Base-by-base conservation (phyloP, 1,284 basidiomycete species). In the Singerocomus inundabilis region DNA sequence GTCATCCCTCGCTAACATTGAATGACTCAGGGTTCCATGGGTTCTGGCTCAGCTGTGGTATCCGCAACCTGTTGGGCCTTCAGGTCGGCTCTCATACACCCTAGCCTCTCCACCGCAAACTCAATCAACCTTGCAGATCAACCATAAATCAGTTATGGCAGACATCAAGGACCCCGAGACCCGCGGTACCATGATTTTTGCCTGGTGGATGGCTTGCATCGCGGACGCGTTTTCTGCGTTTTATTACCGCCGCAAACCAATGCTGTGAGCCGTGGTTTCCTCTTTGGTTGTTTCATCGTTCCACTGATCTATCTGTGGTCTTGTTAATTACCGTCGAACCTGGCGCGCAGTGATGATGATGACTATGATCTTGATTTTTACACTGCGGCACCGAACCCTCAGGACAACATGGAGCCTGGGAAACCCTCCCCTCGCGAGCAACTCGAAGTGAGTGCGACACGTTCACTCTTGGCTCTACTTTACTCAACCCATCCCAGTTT, bases 291-390 rank as follows among this genome's bases (percentile, higher is more conserved):
- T 46, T 34, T 42, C 44, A 35, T 36, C 26, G 33, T 35, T 34
- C 40, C 32, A 59, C 76, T 79, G 63, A 72, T 72, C 25, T 71
- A 71, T 51, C 68, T 74, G 41, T 74, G 75, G 56, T 75, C 77
- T 35, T 41, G 30, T 58, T 61, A 62, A 61, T 64, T 51, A 52
- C 59, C 53, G 77, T 53, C 38, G 24, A 7, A 44, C 48, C 35
- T 44, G 40, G 39, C 29, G 38, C 62, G 48, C 63, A 81, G 77
- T 51, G 77, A 79, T 60, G 81, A 83, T 54, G 78, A 80, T 52
- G 81, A 84, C 64, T 82, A 82, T 57, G 78, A 92, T 66, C 84
- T 92, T 57, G 85, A 89, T 65, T 88, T 90, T 60, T 89, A 88
- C 64, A 87, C 83, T 13, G 84, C 77, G 41, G 86, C 85, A 55